A percentile compares a stretch with the other conserved stretches of the same genome.
These are phyloP conservation scores for Prunus armeniaca DNA, from an alignment of 306 rosid genomes.

Conservation along the genomic window DNA sequence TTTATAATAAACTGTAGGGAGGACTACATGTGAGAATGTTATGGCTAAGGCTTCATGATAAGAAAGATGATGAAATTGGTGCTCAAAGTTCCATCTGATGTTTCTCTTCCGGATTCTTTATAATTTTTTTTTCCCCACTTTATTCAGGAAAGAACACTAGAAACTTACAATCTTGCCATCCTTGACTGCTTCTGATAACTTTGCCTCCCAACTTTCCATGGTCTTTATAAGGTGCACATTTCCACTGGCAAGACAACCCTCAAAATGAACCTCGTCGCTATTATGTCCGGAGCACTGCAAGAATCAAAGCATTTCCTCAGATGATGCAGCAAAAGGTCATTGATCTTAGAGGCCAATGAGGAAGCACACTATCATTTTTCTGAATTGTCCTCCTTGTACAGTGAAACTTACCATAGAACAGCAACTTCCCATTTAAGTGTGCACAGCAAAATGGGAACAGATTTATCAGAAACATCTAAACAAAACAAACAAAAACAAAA, in stretches of 20 bases:
- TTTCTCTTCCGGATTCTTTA: too few relatives aligned
- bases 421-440: conserved; percentile 61
- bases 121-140: too few relatives aligned
- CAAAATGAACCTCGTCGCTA: conserved; percentile 17
- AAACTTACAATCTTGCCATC: conserved; percentile 71
- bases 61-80: too few relatives aligned
- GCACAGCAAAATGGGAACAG: conserved; percentile 9
- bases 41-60: too few relatives aligned
- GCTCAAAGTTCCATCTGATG: too few relatives aligned
- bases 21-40: too few relatives aligned
- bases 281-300: conserved; percentile 13
- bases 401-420: conserved; percentile 49
- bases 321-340: neutral
- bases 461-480: neutral
- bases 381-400: neutral
- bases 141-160: neutral
- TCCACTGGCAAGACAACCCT: conserved; percentile 43
- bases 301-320: conserved; percentile 8
- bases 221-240: conserved; percentile 65
- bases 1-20: too few relatives aligned
- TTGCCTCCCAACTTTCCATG: conserved; percentile 66
- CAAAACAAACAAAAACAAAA: neutral
- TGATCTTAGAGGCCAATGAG: neutral
- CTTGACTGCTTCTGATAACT: conserved; percentile 63
- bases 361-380: neutral